Evolutionary conservation across 352 stramenopile genomes (phyloP).

Genomic region (Saprolegnia diclina): DNA sequence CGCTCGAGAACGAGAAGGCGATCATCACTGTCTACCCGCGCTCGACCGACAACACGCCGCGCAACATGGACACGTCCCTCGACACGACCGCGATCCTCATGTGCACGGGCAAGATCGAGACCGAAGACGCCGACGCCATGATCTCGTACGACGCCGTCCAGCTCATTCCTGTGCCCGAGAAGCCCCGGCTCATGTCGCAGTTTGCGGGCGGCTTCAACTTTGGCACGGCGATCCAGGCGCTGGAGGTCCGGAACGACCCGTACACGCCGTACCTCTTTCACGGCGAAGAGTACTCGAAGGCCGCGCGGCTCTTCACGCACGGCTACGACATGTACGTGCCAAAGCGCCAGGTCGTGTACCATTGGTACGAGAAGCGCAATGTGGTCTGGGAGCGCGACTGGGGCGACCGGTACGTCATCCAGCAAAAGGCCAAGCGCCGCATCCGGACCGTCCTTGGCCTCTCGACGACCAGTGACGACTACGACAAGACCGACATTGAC

Average conservation of each 20-base stretch:
- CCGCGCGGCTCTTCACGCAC: constrained; percentile 62
- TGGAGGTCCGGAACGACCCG: constrained; percentile 73
- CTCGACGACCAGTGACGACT: constrained; percentile 19
- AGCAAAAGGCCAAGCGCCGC: constrained; percentile 23
- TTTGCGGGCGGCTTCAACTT: constrained; percentile 80
- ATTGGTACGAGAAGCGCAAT: constrained; percentile 25
- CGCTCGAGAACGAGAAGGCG: constrained; percentile 20
- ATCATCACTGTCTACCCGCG: constrained; percentile 23
- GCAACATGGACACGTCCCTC: constrained; percentile 11
- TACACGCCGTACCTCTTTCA: constrained; percentile 77
- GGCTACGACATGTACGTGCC: constrained; percentile 32
- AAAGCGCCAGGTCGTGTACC: constrained; percentile 20
- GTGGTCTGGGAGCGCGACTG: constrained; percentile 24
- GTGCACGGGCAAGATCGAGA: constrained; percentile 24
- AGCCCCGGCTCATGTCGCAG: constrained; percentile 59
- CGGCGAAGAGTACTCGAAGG: constrained; percentile 78
- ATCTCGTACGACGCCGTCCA: constrained; percentile 19
- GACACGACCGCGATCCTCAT: constrained; percentile 3
- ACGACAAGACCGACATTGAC: constrained; percentile 27
- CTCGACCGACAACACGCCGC: constrained; percentile 11
- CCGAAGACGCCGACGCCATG: constrained; percentile 20
- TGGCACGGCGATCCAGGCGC: constrained; percentile 51
- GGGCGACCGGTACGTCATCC: constrained; percentile 14
- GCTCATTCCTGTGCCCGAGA: background rate
- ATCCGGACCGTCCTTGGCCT: constrained; percentile 19